Conservation (phyloP, 2,329 filamentous ascomycete genomes). For the Exophiala mesophila region DNA sequence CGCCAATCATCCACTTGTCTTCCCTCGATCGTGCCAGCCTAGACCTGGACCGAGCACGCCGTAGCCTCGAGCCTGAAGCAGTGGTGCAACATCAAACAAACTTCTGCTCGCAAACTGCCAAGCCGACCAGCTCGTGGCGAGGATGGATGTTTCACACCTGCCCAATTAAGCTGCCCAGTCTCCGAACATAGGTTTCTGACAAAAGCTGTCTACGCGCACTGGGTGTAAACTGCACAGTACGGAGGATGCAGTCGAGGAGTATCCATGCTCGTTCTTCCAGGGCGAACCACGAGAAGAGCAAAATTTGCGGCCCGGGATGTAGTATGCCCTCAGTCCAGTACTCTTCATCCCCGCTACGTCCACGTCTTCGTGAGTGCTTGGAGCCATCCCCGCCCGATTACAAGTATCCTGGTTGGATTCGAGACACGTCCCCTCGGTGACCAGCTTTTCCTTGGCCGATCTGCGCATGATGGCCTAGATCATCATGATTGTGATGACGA, state of each 20-base stretch:
- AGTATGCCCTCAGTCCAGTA: too few relatives aligned
- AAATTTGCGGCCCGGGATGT: too few relatives aligned
- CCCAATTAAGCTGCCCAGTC: neutral
- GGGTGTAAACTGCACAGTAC: too few relatives aligned
- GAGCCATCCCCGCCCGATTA: slow-evolving; percentile 1
- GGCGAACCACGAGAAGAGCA: too few relatives aligned
- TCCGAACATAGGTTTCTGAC: too few relatives aligned
- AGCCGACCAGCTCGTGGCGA: slow-evolving; percentile 3
- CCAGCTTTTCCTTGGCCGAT: too few relatives aligned
- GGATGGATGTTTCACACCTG: slow-evolving; percentile 16
- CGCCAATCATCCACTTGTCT: neutral
- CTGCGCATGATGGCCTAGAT: neutral
- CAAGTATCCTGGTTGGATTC: slow-evolving; percentile 5
- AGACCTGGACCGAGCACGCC: neutral
- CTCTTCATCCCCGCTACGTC: too few relatives aligned
- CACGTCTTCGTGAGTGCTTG: too few relatives aligned
- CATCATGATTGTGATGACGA: neutral
- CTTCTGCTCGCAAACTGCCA: slow-evolving; percentile 4
- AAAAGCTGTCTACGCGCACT: too few relatives aligned
- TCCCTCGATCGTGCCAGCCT: neutral
- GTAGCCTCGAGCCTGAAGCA: slow-evolving; percentile 18
- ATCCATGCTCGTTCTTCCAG: too few relatives aligned
- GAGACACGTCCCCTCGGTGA: slow-evolving; percentile 10
- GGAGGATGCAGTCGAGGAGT: too few relatives aligned
- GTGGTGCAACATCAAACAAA: slow-evolving; percentile 16